phyloP scores from a whole-genome alignment of 1,284 basidiomycete genomes.

The Cutaneotrichosporon spelunceum region DNA sequence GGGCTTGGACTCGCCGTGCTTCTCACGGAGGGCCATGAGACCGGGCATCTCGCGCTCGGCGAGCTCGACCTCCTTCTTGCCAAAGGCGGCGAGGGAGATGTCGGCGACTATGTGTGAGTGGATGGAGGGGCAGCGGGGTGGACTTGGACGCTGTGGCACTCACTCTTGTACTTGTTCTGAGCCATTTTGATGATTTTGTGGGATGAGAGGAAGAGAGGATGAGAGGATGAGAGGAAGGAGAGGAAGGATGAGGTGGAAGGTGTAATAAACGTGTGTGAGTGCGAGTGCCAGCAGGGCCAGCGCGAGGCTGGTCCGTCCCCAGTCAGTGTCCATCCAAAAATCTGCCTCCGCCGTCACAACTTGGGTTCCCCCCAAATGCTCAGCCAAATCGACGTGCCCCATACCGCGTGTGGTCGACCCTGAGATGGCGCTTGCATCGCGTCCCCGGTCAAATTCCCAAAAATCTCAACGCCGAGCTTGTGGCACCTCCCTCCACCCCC shows the following conservation, averaged over 20 bases:
- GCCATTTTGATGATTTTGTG: constrained; percentile 23
- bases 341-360: background rate
- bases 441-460: background rate
- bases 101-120: constrained; percentile 58
- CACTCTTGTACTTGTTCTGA: constrained; percentile 18
- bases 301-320: too few relatives aligned
- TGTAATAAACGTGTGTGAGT: constrained; percentile 3
- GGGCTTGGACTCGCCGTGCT: constrained; percentile 80
- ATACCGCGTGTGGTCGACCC: too few relatives aligned
- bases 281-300: too few relatives aligned
- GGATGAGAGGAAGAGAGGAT: constrained; percentile 10
- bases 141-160: background rate
- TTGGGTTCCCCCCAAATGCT: background rate
- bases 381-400: too few relatives aligned
- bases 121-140: background rate
- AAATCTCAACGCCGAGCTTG: constrained; percentile 3
- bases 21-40: constrained; percentile 86
- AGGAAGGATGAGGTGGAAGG: constrained; percentile 7
- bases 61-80: constrained; percentile 95
- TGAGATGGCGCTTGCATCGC: too few relatives aligned
- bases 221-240: too few relatives aligned
- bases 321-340: too few relatives aligned
- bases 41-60: constrained; percentile 66
- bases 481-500: too few relatives aligned
- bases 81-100: constrained; percentile 75